Conservation (phyloP, 176 grass and related monocot species). For the Eragrostis curvula region DNA sequence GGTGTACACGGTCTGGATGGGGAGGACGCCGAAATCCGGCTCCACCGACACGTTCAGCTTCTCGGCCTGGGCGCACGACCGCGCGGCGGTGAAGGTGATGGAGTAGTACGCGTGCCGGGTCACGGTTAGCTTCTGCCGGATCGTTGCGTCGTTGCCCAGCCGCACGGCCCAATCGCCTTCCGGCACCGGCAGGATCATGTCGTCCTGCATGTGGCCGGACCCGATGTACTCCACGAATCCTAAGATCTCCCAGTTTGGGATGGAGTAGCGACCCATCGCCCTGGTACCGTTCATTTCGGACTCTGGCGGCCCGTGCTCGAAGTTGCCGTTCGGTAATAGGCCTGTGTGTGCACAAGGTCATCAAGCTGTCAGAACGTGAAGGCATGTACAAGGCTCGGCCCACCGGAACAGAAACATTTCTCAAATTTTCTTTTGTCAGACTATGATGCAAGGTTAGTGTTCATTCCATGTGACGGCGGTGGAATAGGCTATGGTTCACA, state of each 20-base stretch:
- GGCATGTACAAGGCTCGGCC: neutral
- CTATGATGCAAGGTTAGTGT: neutral
- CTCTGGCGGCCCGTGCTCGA: slow-evolving; percentile 48
- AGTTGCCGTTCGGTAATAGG: slow-evolving; percentile 60
- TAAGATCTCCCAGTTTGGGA: slow-evolving; percentile 50
- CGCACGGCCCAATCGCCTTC: slow-evolving; percentile 60
- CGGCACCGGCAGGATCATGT: slow-evolving; percentile 68
- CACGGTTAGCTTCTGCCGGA: slow-evolving; percentile 51
- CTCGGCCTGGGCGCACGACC: slow-evolving; percentile 70
- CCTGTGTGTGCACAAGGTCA: slow-evolving; percentile 18
- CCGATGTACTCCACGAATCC: slow-evolving; percentile 63
- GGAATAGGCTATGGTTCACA: neutral
- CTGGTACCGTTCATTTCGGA: slow-evolving; percentile 45
- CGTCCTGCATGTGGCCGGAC: slow-evolving; percentile 50
- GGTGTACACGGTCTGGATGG: slow-evolving; percentile 65
- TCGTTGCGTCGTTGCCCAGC: slow-evolving; percentile 60
- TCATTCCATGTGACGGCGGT: neutral
- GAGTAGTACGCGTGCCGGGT: slow-evolving; percentile 45
- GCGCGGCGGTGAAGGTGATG: slow-evolving; percentile 63
- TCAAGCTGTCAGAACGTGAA: neutral
- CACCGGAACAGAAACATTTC: neutral
- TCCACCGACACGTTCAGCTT: slow-evolving; percentile 50
- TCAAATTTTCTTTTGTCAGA: neutral
- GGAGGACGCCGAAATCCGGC: slow-evolving; percentile 41
- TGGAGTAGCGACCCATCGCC: slow-evolving; percentile 44